phyloP scores from a whole-genome alignment of 2,329 filamentous ascomycete species.

The Trichoderma atroviride region DNA sequence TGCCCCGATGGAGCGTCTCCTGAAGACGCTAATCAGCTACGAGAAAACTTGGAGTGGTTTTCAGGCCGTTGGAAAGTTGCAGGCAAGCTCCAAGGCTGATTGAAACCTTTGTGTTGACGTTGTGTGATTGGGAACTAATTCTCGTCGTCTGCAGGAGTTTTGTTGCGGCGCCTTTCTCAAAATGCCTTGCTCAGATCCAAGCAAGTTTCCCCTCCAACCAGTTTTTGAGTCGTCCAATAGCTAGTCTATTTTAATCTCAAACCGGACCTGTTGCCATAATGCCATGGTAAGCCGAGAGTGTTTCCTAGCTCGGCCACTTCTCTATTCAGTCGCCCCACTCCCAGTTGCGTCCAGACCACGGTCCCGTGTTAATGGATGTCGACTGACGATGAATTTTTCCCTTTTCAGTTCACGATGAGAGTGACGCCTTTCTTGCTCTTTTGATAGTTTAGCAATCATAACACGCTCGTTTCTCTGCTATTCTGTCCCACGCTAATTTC shows the following conservation, averaged over 20 bases:
- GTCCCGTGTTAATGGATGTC: neutral
- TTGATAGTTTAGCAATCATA: neutral
- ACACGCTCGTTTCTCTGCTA: neutral
- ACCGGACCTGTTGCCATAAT: neutral
- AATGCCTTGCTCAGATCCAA: neutral
- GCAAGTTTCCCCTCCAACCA: neutral
- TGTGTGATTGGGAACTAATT: neutral
- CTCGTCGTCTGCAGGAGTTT: neutral
- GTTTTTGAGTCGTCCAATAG: neutral
- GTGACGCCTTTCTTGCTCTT: neutral
- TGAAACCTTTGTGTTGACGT: neutral
- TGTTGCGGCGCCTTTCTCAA: conserved; percentile 1
- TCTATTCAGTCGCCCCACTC: neutral
- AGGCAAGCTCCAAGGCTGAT: neutral
- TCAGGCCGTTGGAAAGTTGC: neutral
- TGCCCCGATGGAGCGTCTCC: neutral
- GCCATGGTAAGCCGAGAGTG: neutral
- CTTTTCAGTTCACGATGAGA: neutral
- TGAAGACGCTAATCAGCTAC: conserved; percentile 3
- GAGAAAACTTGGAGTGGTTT: conserved; percentile 12
- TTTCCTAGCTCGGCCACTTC: neutral
- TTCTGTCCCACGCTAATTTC: neutral
- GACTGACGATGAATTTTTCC: neutral
- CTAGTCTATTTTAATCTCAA: neutral
- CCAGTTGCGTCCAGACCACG: neutral